Conservation (phyloP, 1,139 yeast genomes). For the Nakaseomyces bracarensis region DNA sequence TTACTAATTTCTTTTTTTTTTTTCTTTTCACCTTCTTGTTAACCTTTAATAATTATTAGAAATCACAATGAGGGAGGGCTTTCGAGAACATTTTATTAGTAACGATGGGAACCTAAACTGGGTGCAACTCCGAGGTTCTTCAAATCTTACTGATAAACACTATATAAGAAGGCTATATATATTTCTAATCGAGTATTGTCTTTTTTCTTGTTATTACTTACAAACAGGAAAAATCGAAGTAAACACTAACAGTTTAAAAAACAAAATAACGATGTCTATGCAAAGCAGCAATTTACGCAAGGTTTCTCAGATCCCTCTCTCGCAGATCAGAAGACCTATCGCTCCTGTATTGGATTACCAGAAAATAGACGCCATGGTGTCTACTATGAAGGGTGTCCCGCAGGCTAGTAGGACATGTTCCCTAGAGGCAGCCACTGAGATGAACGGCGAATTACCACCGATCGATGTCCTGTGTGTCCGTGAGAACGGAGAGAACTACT, state of each 20-base stretch:
- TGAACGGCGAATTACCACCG: constrained; percentile 58
- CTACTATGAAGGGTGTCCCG: constrained; percentile 59
- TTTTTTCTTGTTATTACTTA: neutral
- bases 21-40: too few species aligned
- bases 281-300: constrained; percentile 41
- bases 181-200: too few species aligned
- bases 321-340: constrained; percentile 65
- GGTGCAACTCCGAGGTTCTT: too few species aligned
- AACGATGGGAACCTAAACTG: too few species aligned
- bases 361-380: constrained; percentile 72
- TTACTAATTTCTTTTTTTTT: too few species aligned
- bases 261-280: constrained; percentile 34
- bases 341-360: constrained; percentile 69
- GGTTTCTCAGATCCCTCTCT: constrained; percentile 52
- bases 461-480: constrained; percentile 64
- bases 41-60: too few species aligned
- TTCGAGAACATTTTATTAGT: too few species aligned
- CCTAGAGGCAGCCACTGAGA: constrained; percentile 37
- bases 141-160: too few species aligned
- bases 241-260: neutral
- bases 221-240: neutral
- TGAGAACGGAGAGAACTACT: constrained; percentile 51
- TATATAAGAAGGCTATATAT: too few species aligned
- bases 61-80: too few species aligned
- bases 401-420: constrained; percentile 57